phyloP scores from a whole-genome alignment of 345 rosid species.

The Hypericum androsaemum region DNA sequence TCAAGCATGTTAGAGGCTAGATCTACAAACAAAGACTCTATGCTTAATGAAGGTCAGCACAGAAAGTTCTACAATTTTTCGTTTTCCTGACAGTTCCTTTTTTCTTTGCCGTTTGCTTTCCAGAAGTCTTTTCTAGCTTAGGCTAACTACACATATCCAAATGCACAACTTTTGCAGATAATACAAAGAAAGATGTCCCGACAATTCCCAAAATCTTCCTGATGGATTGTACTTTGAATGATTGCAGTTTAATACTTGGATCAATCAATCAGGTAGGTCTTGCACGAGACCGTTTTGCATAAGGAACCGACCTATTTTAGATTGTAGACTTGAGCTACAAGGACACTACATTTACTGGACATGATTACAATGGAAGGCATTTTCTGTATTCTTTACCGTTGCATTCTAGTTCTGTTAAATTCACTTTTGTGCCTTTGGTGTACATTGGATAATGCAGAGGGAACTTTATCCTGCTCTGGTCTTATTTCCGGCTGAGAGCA shows the following conservation, averaged over 20 bases:
- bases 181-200: slow-evolving; percentile 16
- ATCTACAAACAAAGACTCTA: slow-evolving; percentile 27
- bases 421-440: background rate
- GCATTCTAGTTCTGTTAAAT: background rate
- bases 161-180: slow-evolving; percentile 27
- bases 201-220: slow-evolving; percentile 58
- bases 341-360: no score
- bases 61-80: slow-evolving; percentile 3
- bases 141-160: no score
- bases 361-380: no score
- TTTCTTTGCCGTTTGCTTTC: slow-evolving; percentile 6
- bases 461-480: slow-evolving; percentile 74
- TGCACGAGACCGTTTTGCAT: background rate
- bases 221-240: slow-evolving; percentile 89
- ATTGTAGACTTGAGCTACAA: no score
- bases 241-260: slow-evolving; percentile 66
- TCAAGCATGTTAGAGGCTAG: slow-evolving; percentile 29
- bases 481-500: slow-evolving; percentile 70
- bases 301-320: no score
- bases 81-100: background rate
- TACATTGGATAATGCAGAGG: slow-evolving; percentile 41
- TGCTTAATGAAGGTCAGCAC: slow-evolving; percentile 34
- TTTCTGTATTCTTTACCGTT: no score
- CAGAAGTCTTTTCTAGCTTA: no score
- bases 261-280: slow-evolving; percentile 51